phyloP scores from a whole-genome alignment of 2,329 filamentous ascomycete species.

The Botrytis pseudocinerea region DNA sequence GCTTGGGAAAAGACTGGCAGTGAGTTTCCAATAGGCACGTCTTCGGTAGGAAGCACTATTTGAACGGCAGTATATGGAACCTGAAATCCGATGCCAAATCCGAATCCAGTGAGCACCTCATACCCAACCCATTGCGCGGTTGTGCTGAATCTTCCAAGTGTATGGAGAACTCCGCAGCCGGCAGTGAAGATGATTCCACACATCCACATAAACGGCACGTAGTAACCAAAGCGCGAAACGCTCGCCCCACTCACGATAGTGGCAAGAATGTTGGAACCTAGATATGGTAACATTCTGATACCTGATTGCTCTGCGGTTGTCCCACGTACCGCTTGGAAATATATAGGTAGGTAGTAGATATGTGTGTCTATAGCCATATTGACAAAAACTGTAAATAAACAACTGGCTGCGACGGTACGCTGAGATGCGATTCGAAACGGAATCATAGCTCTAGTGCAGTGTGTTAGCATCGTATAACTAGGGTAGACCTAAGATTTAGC shows the following conservation, averaged over 20 bases:
- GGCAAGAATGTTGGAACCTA: not conserved
- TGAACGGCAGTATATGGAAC: conserved; percentile 51
- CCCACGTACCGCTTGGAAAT: conserved; percentile 49
- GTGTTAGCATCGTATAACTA: not conserved
- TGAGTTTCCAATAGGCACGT: conserved; percentile 48
- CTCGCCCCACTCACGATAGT: not conserved
- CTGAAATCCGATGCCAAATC: conserved; percentile 47
- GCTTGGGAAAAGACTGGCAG: not conserved
- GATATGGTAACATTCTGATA: not conserved
- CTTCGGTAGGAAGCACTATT: conserved; percentile 49
- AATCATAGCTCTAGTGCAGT: conserved; percentile 34
- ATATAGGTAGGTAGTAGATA: conserved; percentile 50
- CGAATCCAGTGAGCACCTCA: conserved; percentile 48
- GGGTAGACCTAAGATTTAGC: conserved; percentile 33
- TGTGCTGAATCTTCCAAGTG: conserved; percentile 45
- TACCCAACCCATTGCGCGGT: conserved; percentile 51
- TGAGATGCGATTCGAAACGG: conserved; percentile 42
- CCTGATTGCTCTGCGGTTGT: not conserved
- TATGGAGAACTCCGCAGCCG: conserved; percentile 30
- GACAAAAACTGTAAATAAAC: conserved; percentile 39
- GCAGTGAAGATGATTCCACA: conserved; percentile 35
- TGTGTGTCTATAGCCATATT: conserved; percentile 18
- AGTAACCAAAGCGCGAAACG: not conserved
- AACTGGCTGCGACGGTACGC: conserved; percentile 40
- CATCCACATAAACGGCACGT: conserved; percentile 30